Evolutionary conservation across 2,329 filamentous ascomycete genomes (phyloP).

Genomic region (Myrmaecium sp.): DNA sequence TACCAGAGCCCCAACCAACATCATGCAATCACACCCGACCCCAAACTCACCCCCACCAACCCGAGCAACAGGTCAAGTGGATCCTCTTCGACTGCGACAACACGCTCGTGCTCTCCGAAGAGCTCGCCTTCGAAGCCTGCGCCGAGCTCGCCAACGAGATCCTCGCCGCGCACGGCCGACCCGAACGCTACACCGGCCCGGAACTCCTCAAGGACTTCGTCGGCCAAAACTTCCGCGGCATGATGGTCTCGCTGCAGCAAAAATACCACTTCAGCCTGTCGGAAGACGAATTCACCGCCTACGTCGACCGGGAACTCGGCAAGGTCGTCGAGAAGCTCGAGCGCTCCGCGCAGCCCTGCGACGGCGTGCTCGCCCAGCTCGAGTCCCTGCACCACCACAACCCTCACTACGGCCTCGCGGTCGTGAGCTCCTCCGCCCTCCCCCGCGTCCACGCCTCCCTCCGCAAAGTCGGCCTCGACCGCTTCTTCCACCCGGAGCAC

Average conservation of each 20-base stretch:
- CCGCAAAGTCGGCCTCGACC: constrained; percentile 60
- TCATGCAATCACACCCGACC: too few species aligned
- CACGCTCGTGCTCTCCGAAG: constrained; percentile 83
- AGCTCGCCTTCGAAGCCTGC: constrained; percentile 80
- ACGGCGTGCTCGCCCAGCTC: constrained; percentile 50
- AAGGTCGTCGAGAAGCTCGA: constrained; percentile 68
- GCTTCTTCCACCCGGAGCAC: constrained; percentile 59
- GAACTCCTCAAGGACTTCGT: constrained; percentile 75
- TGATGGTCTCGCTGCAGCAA: constrained; percentile 61
- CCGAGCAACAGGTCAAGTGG: constrained; percentile 24
- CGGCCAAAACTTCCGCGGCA: constrained; percentile 87
- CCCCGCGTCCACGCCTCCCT: constrained; percentile 63
- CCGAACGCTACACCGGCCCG: constrained; percentile 58
- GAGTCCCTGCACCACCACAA: constrained; percentile 42
- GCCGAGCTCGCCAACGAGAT: constrained; percentile 80
- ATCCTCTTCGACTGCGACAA: constrained; percentile 52
- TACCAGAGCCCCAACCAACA: too few species aligned
- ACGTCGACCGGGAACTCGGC: constrained; percentile 64
- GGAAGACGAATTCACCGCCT: constrained; percentile 51
- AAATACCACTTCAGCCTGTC: constrained; percentile 58
- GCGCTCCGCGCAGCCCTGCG: constrained; percentile 49
- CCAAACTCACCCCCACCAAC: constrained; percentile 1
- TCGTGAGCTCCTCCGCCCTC: constrained; percentile 68
- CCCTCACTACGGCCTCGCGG: constrained; percentile 57
- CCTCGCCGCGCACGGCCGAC: constrained; percentile 47